Base-by-base conservation (phyloP, 2,329 filamentous ascomycete genomes). In the Aspergillus fijiensis region DNA sequence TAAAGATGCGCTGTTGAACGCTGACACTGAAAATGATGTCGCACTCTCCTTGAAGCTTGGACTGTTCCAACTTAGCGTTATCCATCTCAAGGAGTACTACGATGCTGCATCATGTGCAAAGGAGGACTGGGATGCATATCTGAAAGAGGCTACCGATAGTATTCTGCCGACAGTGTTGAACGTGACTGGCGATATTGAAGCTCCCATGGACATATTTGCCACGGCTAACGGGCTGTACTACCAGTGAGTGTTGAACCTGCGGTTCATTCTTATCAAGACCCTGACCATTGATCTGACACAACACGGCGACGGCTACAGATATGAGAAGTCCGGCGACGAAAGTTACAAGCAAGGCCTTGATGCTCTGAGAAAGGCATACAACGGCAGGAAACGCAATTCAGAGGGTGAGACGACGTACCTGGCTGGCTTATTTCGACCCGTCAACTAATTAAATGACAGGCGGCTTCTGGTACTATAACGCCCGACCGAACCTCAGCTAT, bases 401-500 rank as follows among this genome's bases (percentile, higher is more conserved):
- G 55, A 60, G 27, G 65, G 66, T 64, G 49, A 33, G 58, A 27
- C 29, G 10, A 25, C 0, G 25, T 45, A 19, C 39, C 14, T 19
- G 39, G 7, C 39, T 19, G 39, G 23, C 27, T 21, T 7, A 16
- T 23, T 19, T 16, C 31, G 6, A 55, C 3, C 23, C 4, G 11
- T 14, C 31, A 4, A 19, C 25, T 49, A 21, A 50, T n/a, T n/a
- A 5, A 31, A 21, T 48, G 16, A 3, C 19, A 64, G 63, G 51
- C 21, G 65, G 63, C 10, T 63, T 64, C 3, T 69, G 69, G 69
- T 70, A 68, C 51, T 70, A 59, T 51, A 49, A 49, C 14, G 60
- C 52, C 1, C 84, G 84, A 62, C 81, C 80, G 1, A 72, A 84
- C 56, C 81, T 81, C 76, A 81, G 79, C 65, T 85, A 84, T 63